Conservation (phyloP, 345 rosid genomes). For the Lepidium sativum region DNA sequence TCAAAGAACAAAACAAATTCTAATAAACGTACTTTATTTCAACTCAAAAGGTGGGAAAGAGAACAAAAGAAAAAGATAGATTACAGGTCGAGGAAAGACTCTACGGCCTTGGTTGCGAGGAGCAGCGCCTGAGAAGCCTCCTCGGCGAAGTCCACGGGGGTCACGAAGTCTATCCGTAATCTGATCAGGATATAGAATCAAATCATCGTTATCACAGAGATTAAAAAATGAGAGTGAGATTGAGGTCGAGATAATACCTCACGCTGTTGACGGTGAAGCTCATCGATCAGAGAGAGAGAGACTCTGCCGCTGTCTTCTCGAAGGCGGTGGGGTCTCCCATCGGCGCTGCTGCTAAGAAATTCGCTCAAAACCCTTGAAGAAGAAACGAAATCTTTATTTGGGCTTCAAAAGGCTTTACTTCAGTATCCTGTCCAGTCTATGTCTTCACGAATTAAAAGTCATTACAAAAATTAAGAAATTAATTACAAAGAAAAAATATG, state of each 20-base stretch:
- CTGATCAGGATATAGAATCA: slow-evolving; percentile 26
- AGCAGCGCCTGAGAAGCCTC: slow-evolving; percentile 40
- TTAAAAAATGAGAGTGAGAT: neutral
- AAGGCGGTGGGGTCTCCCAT: slow-evolving; percentile 34
- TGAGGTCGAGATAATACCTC: slow-evolving; percentile 38
- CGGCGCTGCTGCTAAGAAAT: slow-evolving; percentile 30
- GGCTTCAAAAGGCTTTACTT: slow-evolving; percentile 9
- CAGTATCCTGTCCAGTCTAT: neutral
- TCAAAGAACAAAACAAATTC: neutral
- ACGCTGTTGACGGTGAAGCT: slow-evolving; percentile 88
- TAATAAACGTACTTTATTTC: neutral
- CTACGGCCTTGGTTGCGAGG: slow-evolving; percentile 65
- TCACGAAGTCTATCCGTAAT: slow-evolving; percentile 87
- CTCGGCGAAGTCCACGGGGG: slow-evolving; percentile 95
- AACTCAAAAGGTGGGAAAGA: neutral
- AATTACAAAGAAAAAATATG: no score
- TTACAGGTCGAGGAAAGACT: slow-evolving; percentile 58
- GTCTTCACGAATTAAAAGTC: no score
- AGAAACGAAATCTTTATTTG: neutral
- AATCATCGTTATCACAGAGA: neutral
- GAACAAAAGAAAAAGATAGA: neutral
- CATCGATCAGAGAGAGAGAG: no score
- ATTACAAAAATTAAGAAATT: no score
- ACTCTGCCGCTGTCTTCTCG: slow-evolving; percentile 70
- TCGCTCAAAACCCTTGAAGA: slow-evolving; percentile 18